Evolutionary conservation across 2,329 filamentous ascomycete genomes (phyloP), one percentile per base, ranked within the genome.

Genomic region (Scytalidium lignicola): DNA sequence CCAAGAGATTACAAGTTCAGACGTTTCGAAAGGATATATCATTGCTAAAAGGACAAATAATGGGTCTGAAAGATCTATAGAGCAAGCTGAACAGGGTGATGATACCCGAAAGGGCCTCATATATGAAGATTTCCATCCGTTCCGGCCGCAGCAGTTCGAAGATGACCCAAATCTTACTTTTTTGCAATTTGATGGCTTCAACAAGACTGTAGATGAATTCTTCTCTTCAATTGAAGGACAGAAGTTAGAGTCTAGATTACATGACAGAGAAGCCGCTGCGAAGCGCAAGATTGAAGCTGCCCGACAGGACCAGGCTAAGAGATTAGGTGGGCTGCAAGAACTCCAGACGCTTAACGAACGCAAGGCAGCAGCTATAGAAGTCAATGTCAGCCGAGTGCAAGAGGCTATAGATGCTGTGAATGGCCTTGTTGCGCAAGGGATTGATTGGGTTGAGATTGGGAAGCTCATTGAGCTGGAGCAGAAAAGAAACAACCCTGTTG

Each of bases 211-310:
- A 0, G 93, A 99, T 63, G 89, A 96, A 58, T 99, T 96, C 71
- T 97, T 95, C 67, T 97, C 93, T 0, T 97, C 92, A 0, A 81
- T 97, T 21, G 93, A 99, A 69, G 90, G 91, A 0, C 92, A 96
- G 65, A 95, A 89, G 64, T 75, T 97, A 1, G 87, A 95, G 65
- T 95, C 89, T 1, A 80, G 83, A 47, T 71, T 97, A 3, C 82
- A 82, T 3, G 92, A 97, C 65, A 82, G 86, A 44, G 90, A 99
- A 66, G 82, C 86, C 18, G 76, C 79, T 3, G 93, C 93, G 2
- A 88, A 85, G 68, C 82, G 82, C 61, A 96, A 95, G 65, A 75
- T 99, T 3, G 88, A 96, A 32, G 80, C 86, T n/a, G 90, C 91
- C 0, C 82, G 82, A 59, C 76, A 83, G 47, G 92, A 96, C 57